A percentile compares a stretch with the other conserved stretches of the same genome.
Conservation (phyloP, 1,139 yeast genomes). For the Meyerozyma smithsonii region DNA sequence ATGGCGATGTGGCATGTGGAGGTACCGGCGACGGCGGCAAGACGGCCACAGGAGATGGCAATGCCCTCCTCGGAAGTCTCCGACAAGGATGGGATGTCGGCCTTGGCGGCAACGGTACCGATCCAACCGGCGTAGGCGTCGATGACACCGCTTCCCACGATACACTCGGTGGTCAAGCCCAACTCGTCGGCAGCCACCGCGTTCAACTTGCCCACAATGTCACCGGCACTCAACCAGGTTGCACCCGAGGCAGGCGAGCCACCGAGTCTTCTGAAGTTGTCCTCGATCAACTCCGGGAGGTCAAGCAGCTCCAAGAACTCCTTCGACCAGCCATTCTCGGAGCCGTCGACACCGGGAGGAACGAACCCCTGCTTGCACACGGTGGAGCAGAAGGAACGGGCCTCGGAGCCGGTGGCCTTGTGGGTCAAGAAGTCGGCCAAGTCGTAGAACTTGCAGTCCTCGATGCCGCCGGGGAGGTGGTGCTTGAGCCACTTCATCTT, state of each 20-base stretch:
- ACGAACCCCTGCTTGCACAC: slow-evolving; percentile 96
- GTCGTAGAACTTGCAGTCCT: slow-evolving; percentile 79
- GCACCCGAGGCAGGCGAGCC: slow-evolving; percentile 77
- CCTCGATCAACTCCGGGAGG: slow-evolving; percentile 70
- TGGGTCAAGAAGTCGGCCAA: slow-evolving; percentile 88
- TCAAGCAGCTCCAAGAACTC: slow-evolving; percentile 68
- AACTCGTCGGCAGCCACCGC: slow-evolving; percentile 70
- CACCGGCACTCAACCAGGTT: slow-evolving; percentile 79
- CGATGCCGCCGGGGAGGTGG: slow-evolving; percentile 66
- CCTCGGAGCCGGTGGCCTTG: slow-evolving; percentile 81
- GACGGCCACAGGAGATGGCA: slow-evolving; percentile 68
- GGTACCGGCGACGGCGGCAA: slow-evolving; percentile 98
- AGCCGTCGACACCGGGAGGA: slow-evolving; percentile 85
- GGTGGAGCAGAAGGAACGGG: slow-evolving; percentile 82
- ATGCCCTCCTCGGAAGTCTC: slow-evolving; percentile 38
- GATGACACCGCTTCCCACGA: slow-evolving; percentile 92
- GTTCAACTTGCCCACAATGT: slow-evolving; percentile 69
- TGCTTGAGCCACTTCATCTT: slow-evolving; percentile 95
- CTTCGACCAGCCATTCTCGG: slow-evolving; percentile 83
- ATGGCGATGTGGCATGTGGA: slow-evolving; percentile 94
- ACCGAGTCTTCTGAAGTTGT: slow-evolving; percentile 76
- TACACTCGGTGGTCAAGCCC: slow-evolving; percentile 74
- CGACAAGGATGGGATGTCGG: slow-evolving; percentile 44
- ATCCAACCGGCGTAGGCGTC: slow-evolving; percentile 99
- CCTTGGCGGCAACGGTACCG: slow-evolving; percentile 92